These are phyloP conservation scores for Mycena epipterygia DNA, from an alignment of 768 basidiomycete species.

Conservation along the genomic window DNA sequence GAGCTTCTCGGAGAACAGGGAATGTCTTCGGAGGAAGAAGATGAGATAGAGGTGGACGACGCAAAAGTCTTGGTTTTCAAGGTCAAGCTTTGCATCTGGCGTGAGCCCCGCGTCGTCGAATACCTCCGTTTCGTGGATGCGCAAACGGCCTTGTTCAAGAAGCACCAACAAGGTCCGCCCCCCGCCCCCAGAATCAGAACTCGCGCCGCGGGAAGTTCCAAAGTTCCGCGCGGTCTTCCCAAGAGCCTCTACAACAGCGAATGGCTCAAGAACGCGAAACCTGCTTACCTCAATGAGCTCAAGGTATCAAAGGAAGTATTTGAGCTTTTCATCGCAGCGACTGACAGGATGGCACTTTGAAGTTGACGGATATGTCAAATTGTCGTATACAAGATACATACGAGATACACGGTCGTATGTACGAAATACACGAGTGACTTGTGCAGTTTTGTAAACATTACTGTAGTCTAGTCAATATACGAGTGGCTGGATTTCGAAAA, in stretches of 20 bases:
- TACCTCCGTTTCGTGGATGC: constrained; percentile 25
- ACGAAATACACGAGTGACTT: neutral
- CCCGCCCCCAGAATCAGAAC: constrained; percentile 7
- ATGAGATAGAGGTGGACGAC: constrained; percentile 11
- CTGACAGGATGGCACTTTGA: constrained; percentile 24
- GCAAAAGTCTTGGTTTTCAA: neutral
- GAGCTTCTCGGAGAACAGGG: constrained; percentile 20
- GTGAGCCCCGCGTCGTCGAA: constrained; percentile 26
- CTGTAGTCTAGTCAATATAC: constrained; percentile 18
- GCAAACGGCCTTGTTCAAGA: constrained; percentile 19
- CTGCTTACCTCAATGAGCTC: constrained; percentile 23
- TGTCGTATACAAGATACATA: no score
- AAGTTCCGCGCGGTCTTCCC: constrained; percentile 27
- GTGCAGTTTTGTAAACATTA: neutral
- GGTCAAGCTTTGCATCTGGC: constrained; percentile 31
- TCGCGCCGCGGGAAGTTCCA: neutral
- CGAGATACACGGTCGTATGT: no score
- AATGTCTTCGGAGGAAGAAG: constrained; percentile 34
- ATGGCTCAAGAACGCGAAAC: constrained; percentile 21
- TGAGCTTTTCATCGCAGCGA: constrained; percentile 27
- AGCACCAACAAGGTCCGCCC: constrained; percentile 5
- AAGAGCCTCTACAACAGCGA: constrained; percentile 23
- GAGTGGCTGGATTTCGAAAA: constrained; percentile 3
- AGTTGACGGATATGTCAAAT: neutral
- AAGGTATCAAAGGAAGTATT: constrained; percentile 29